A percentile compares a stretch with the other conserved stretches of the same genome.
These are phyloP conservation scores for Hyphopichia pseudoburtonii DNA, from an alignment of 1,139 yeast species.

Conservation along the genomic window DNA sequence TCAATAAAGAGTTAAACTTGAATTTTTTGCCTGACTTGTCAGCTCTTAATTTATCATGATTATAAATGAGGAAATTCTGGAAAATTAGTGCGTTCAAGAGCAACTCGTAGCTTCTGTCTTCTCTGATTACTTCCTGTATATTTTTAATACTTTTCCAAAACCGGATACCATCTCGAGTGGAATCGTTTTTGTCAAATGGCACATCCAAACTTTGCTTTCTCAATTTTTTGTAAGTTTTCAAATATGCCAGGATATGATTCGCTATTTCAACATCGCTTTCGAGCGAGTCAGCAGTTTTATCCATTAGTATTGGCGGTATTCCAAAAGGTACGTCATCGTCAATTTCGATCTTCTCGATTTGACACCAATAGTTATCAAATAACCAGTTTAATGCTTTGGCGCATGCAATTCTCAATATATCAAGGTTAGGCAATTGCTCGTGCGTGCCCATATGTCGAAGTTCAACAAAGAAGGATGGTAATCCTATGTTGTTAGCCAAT, in stretches of 20 bases:
- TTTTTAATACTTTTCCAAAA: slow-evolving; percentile 40
- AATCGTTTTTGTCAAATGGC: slow-evolving; percentile 37
- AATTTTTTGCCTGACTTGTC: slow-evolving; percentile 14
- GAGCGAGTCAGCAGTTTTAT: slow-evolving; percentile 15
- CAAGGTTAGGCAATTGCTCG: slow-evolving; percentile 73
- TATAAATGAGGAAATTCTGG: slow-evolving; percentile 29
- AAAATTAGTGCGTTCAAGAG: slow-evolving; percentile 20
- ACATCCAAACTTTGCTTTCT: slow-evolving; percentile 47
- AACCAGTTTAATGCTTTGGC: slow-evolving; percentile 74
- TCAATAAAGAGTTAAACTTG: slow-evolving; percentile 28
- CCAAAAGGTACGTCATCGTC: slow-evolving; percentile 7
- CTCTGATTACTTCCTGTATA: slow-evolving; percentile 10
- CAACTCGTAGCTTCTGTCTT: slow-evolving; percentile 6
- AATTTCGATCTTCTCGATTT: slow-evolving; percentile 19
- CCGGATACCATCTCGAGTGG: slow-evolving; percentile 33
- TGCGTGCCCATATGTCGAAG: slow-evolving; percentile 91
- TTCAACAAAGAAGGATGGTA: slow-evolving; percentile 88
- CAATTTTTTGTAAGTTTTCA: slow-evolving; percentile 35
- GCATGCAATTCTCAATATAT: slow-evolving; percentile 59
- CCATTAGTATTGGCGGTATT: neutral
- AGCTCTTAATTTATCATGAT: slow-evolving; percentile 17
- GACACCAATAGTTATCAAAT: slow-evolving; percentile 70
- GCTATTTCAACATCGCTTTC: slow-evolving; percentile 20
- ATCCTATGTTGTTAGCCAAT: slow-evolving; percentile 64
- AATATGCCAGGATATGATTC: slow-evolving; percentile 12